Base-by-base conservation (phyloP, 805 yeast species). In the Clavispora santaluciae region DNA sequence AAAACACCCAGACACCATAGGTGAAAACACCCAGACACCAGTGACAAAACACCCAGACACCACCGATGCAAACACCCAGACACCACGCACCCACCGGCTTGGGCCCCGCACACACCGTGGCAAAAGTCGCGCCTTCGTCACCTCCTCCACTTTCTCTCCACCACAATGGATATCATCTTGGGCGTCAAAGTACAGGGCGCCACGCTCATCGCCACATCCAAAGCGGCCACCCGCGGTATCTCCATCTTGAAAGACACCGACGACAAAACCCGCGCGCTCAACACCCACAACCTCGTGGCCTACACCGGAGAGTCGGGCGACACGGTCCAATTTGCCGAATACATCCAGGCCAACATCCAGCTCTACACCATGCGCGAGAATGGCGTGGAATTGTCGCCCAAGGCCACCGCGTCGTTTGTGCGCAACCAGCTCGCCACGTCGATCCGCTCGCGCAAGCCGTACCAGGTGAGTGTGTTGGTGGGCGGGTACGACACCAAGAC, bases 261-360 rank as follows among this genome's bases (percentile, higher is more conserved):
- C 63, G 89, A 83, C 64, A 88, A 88, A 67, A 86, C 95, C 8
- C 69, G 90, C 50, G 65, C 63, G 22, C 72, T 91, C 54, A 86
- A 86, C 52, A 75, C 80, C 28, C 91, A 84, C 59, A 77, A 86
- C 40, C 68, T 90, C 52, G 74, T 93, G 70, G 96, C 97, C 33
- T 90, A 69, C 68, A 83, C 95, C 1, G 99, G 99, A 42, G 99
- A 93, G 61, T 76, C 96, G 3, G 99, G 99, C 46, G 99, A 93
- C 60, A 86, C 97, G 42, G 88, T 83, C 6, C 93, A 90, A 60
- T 93, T 93, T 68, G 95, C 96, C 26, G 98, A 93, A 60, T 87
- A 82, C 57, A 79, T 91, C 48, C 93, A 87, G 62, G 99, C 96
- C 34, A 93, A 93, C 59, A 79, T 89, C 50, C 95, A 86, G 62